Conservation (phyloP, 306 rosid species). For the Cicer bijugum region DNA sequence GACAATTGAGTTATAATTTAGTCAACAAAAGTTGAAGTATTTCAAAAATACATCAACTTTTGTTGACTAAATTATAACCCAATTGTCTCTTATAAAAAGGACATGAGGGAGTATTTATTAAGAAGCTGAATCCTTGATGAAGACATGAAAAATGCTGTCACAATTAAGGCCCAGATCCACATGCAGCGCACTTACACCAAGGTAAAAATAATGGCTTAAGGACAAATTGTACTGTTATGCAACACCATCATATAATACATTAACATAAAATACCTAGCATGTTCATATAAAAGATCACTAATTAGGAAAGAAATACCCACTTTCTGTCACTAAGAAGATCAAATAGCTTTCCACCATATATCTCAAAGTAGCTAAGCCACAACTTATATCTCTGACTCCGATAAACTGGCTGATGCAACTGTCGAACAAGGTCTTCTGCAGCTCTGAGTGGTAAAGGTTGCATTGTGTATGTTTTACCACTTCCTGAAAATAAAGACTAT, state of each 20-base stretch:
- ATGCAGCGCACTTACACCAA: constrained; percentile 22
- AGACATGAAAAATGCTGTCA: constrained; percentile 11
- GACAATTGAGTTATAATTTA: no score
- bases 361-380: constrained; percentile 99
- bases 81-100: no score
- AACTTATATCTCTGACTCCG: constrained; percentile 87
- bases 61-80: no score
- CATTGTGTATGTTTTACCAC: constrained; percentile 99
- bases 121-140: constrained; percentile 4
- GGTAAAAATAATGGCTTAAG: constrained; percentile 23
- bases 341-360: constrained; percentile 94
- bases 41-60: no score
- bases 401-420: constrained; percentile 86
- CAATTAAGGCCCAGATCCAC: constrained; percentile 30
- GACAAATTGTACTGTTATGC: constrained; percentile 30
- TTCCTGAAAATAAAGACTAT: constrained; percentile 65
- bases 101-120: background rate
- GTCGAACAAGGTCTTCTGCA: constrained; percentile 83
- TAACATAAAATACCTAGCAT: constrained; percentile 22
- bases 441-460: constrained; percentile 98
- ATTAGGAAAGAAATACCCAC: constrained; percentile 57
- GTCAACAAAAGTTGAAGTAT: no score
- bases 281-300: constrained; percentile 16
- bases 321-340: constrained; percentile 96
- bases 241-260: constrained; percentile 35